Conservation (phyloP, 345 rosid species). For the Arabidopsis arenosa region DNA sequence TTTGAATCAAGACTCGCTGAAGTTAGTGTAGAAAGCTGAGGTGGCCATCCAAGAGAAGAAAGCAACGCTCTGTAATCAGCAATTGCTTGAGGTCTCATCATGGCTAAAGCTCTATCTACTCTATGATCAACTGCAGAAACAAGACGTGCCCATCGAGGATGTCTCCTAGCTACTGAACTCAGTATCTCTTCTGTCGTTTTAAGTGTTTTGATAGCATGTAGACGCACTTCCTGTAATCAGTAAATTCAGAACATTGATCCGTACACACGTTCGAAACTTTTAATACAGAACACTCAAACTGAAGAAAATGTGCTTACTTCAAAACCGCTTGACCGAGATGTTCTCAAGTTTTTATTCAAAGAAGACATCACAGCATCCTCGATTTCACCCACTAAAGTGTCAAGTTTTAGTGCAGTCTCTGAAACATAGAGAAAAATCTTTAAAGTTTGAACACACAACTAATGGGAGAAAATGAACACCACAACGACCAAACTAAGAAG, state of each 20-base stretch:
- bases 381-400: slow-evolving; percentile 79
- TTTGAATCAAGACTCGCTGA: slow-evolving; percentile 58
- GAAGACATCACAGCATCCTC: slow-evolving; percentile 89
- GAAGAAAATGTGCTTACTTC: slow-evolving; percentile 60
- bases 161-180: slow-evolving; percentile 61
- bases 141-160: slow-evolving; percentile 77
- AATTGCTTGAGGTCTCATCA: slow-evolving; percentile 88
- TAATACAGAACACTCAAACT: neutral
- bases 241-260: neutral
- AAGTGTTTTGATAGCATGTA: slow-evolving; percentile 65
- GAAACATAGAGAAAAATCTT: slow-evolving; percentile 47
- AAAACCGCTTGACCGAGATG: slow-evolving; percentile 53
- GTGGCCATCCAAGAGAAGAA: slow-evolving; percentile 93
- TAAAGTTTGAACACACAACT: neutral
- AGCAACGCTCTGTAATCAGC: slow-evolving; percentile 86
- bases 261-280: neutral
- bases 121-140: slow-evolving; percentile 90
- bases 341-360: slow-evolving; percentile 61
- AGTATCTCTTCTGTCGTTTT: slow-evolving; percentile 69
- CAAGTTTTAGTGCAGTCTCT: slow-evolving; percentile 90
- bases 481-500: neutral
- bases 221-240: slow-evolving; percentile 61
- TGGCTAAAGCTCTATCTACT: slow-evolving; percentile 89
- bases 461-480: neutral
- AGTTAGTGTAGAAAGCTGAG: slow-evolving; percentile 67